These are phyloP conservation scores for Pseudogymnoascus sp. DNA, from an alignment of 2,329 filamentous ascomycete species.

Conservation along the genomic window DNA sequence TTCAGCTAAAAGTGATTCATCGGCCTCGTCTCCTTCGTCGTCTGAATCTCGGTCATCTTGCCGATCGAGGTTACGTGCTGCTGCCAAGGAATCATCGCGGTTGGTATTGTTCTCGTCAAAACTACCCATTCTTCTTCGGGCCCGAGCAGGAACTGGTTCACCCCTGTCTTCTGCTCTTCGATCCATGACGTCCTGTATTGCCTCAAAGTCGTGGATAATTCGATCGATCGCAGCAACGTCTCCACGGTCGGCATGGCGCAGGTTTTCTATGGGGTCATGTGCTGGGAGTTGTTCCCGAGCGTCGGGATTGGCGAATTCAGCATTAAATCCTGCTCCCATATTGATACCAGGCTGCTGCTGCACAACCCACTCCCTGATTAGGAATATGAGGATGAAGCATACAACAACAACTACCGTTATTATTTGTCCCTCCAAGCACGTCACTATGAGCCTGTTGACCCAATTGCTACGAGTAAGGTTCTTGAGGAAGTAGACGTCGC, in stretches of 20 bases:
- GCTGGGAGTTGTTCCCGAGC: slow-evolving; percentile 19
- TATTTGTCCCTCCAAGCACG: slow-evolving; percentile 83
- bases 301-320: slow-evolving; percentile 48
- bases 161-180: slow-evolving; percentile 12
- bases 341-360: slow-evolving; percentile 94
- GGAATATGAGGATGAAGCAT: slow-evolving; percentile 91
- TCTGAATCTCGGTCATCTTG: not conserved
- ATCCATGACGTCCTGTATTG: not conserved
- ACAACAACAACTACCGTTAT: slow-evolving; percentile 89
- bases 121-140: slow-evolving; percentile 18
- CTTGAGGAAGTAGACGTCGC: slow-evolving; percentile 48
- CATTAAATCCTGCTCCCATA: slow-evolving; percentile 51
- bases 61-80: not conserved
- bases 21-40: not conserved
- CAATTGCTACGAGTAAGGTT: slow-evolving; percentile 60
- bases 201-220: slow-evolving; percentile 13
- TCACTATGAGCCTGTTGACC: slow-evolving; percentile 71
- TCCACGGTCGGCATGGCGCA: slow-evolving; percentile 5
- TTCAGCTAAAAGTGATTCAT: slow-evolving; percentile 18
- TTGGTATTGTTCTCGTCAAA: slow-evolving; percentile 15
- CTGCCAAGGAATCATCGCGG: not conserved
- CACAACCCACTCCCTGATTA: slow-evolving; percentile 96
- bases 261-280: slow-evolving; percentile 13
- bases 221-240: slow-evolving; percentile 10
- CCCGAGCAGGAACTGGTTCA: slow-evolving; percentile 20